These are phyloP conservation scores for Rhypophila decipiens DNA, from an alignment of 495 filamentous ascomycete species.

Conservation along the genomic window DNA sequence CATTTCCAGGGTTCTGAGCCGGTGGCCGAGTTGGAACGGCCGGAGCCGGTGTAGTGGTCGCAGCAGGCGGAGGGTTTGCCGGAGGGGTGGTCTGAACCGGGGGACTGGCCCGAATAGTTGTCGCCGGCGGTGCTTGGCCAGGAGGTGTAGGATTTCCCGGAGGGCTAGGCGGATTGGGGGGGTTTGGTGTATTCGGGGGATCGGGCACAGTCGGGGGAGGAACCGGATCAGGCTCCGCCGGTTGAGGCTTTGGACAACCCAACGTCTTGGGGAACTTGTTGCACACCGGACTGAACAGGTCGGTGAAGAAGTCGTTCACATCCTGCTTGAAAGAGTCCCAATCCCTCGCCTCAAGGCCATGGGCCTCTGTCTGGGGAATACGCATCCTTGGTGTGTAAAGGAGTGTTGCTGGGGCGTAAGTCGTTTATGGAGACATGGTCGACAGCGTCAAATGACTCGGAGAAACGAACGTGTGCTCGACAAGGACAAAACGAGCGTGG, in stretches of 20 bases:
- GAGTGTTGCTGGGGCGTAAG: background rate
- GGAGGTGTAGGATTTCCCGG: too few relatives aligned
- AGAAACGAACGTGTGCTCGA: background rate
- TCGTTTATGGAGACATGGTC: background rate
- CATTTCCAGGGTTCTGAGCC: background rate
- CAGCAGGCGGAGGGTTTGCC: too few relatives aligned
- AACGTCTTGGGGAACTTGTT: background rate
- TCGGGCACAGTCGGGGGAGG: background rate
- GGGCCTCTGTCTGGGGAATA: background rate
- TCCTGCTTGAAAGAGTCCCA: background rate
- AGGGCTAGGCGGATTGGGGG: too few relatives aligned
- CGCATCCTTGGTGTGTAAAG: background rate
- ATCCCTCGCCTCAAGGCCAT: background rate
- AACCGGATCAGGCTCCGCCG: background rate
- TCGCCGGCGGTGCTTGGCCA: background rate
- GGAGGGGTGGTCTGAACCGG: too few relatives aligned
- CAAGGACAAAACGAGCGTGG: background rate
- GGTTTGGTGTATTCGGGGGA: too few relatives aligned
- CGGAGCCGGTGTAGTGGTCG: slow-evolving; percentile 1
- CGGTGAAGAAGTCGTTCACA: background rate
- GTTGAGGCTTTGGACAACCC: background rate
- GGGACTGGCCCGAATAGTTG: too few relatives aligned
- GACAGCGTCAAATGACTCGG: background rate
- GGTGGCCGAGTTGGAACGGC: slow-evolving; percentile 3
- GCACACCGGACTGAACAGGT: background rate